Evolutionary conservation across 2,329 filamentous ascomycete species (phyloP).

Genomic region (Hymenoscyphus repandus): DNA sequence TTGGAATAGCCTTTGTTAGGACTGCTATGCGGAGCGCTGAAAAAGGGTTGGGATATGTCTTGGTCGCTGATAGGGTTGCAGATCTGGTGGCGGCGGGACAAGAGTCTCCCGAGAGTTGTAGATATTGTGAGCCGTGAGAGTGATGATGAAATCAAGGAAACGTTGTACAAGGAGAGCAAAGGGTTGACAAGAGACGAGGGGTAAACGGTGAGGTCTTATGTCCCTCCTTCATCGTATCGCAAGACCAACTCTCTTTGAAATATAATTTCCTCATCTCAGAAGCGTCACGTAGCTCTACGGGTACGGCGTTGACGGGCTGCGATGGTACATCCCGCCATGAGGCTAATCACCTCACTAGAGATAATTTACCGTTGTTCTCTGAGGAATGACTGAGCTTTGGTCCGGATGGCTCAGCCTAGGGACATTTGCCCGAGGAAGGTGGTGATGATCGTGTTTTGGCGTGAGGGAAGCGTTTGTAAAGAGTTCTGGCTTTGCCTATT

Average conservation of each 20-base stretch:
- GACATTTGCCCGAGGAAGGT: neutral
- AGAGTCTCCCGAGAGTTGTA: neutral
- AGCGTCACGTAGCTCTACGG: neutral
- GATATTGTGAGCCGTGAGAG: neutral
- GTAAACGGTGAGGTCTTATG: too few relatives aligned
- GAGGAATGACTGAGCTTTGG: neutral
- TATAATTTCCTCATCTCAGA: neutral
- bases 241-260: too few relatives aligned
- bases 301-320: neutral
- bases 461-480: neutral
- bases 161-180: neutral
- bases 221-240: too few relatives aligned
- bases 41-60: neutral
- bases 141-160: neutral
- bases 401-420: neutral
- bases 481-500: neutral
- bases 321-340: neutral
- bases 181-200: neutral
- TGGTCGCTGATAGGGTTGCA: constrained; percentile 3
- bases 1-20: neutral
- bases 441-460: neutral
- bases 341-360: neutral
- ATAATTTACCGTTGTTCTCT: neutral
- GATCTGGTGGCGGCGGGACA: constrained; percentile 2
- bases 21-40: neutral